Base-by-base conservation (phyloP, 1,139 yeast genomes). In the Geotrichum restrictum region DNA sequence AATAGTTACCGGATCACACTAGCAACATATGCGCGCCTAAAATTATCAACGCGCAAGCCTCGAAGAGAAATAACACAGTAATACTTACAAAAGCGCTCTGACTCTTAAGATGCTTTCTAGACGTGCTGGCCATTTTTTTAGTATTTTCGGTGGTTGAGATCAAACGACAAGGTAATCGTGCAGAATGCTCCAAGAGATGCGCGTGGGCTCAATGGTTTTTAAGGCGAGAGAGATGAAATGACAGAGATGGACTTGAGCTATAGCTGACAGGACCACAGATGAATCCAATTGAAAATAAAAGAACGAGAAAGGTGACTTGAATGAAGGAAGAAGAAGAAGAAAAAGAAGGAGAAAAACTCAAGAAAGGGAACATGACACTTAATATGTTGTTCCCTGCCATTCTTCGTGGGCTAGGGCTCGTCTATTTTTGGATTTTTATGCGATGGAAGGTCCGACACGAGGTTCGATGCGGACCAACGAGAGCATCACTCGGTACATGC, bases 51-150 rank as follows among this genome's bases (percentile, higher is more conserved):
- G 37, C 10, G 18, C 14, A 16, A n/a, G 18, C 19, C 10, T 7
- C 18, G 37, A 13, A 34, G n/a, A n/a, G 18, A 34, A 34, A 8
- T n/a, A 16, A 40, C 13, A 6, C 21, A 27, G 19, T 1, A n/a
- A 21, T 54, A 83, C 54, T 24, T 51, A 51, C 54, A 32, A 54
- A 45, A 38, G 57, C 57, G 33, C 53, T 48, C 36, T 54, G 57
- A 43, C 57, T 54, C 44, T 54, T 54, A 36, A 54, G 53, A 45
- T 54, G 57, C 27, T 49, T 48, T 47, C 52, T 54, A 8, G 51
- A 37, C 3, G 49, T 37, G 32, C 45, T 31, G 29, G 49, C 43
- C 42, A 38, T 37, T 32, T 32, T 14, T 4, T 21, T 16, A 2
- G 10, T n/a, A n/a, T n/a, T 3, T 18, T 2, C 16, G 31, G 13